Evolutionary conservation across 768 basidiomycete genomes (phyloP).

Genomic region (Termitomyces eurrhizus): DNA sequence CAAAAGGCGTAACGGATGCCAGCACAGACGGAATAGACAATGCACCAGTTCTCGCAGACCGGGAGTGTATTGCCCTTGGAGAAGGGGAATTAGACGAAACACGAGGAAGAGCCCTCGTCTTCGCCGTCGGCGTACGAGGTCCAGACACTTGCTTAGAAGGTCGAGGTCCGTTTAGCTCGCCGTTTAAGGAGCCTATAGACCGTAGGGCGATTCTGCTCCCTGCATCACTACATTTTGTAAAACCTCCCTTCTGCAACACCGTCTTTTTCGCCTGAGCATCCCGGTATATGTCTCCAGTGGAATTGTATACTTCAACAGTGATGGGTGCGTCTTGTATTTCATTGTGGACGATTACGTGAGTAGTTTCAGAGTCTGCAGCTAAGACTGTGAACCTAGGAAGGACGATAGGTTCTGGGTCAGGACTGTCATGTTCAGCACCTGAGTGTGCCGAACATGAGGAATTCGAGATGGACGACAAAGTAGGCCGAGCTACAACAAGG

Average conservation of each 20-base stretch:
- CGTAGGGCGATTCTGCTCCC: slow-evolving; percentile 58
- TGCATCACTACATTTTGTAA: slow-evolving; percentile 57
- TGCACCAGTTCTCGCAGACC: slow-evolving; percentile 47
- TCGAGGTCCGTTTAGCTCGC: slow-evolving; percentile 22
- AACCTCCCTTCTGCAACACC: slow-evolving; percentile 58
- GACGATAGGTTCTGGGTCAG: slow-evolving; percentile 46
- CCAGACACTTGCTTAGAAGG: slow-evolving; percentile 20
- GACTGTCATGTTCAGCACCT: slow-evolving; percentile 19
- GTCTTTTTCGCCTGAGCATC: slow-evolving; percentile 63
- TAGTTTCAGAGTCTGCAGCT: slow-evolving; percentile 59
- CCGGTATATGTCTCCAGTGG: slow-evolving; percentile 46
- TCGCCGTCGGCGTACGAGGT: slow-evolving; percentile 34
- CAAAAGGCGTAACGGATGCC: slow-evolving; percentile 51
- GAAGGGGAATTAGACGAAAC: slow-evolving; percentile 23
- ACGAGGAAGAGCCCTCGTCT: slow-evolving; percentile 22
- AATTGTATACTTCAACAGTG: slow-evolving; percentile 60
- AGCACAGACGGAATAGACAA: slow-evolving; percentile 59
- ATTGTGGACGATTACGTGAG: slow-evolving; percentile 56
- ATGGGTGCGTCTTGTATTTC: slow-evolving; percentile 40
- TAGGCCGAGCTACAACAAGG: slow-evolving; percentile 47
- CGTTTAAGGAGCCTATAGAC: slow-evolving; percentile 22
- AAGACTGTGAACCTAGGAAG: slow-evolving; percentile 70
- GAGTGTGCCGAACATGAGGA: slow-evolving; percentile 12
- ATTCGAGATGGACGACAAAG: slow-evolving; percentile 22
- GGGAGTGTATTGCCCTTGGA: slow-evolving; percentile 21